Percentiles rank a stretch among this genome's conserved stretches.
These are phyloP conservation scores for Cyclospora cayetanensis DNA, from an alignment of 169 alveolate species.

Conservation along the genomic window DNA sequence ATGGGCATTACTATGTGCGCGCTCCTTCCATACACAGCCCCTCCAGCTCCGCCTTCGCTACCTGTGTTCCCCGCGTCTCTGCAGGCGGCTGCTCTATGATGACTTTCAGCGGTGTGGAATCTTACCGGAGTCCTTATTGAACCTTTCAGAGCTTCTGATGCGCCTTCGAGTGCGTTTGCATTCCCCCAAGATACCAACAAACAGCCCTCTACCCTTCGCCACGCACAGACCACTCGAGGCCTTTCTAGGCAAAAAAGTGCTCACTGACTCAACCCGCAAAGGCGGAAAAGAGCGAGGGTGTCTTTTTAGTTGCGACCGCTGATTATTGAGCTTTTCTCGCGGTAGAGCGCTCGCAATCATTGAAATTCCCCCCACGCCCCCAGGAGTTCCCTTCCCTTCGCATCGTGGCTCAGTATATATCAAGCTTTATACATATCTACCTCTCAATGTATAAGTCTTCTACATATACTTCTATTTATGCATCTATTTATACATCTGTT, in stretches of 20 bases:
- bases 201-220: not conserved
- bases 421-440: not conserved
- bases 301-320: not conserved
- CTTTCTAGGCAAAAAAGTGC: not conserved
- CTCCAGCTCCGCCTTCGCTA: too few species aligned
- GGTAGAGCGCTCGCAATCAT: conserved; percentile 32
- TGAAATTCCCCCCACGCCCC: conserved; percentile 15
- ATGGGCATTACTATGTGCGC: too few species aligned
- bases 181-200: not conserved
- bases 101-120: conserved; percentile 63
- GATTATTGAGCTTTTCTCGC: not conserved
- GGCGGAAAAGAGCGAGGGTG: not conserved
- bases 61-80: too few species aligned
- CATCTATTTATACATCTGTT: not conserved
- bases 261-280: not conserved
- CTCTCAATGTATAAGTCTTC: not conserved
- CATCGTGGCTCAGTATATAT: not conserved
- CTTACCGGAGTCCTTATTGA: conserved; percentile 55
- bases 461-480: not conserved
- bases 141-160: conserved; percentile 40
- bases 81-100: conserved; percentile 57
- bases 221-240: not conserved
- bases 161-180: conserved; percentile 35
- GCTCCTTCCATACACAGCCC: too few species aligned
- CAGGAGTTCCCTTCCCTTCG: conserved; percentile 34